Conservation (phyloP, 1,284 basidiomycete genomes). For the Ustilago nuda region DNA sequence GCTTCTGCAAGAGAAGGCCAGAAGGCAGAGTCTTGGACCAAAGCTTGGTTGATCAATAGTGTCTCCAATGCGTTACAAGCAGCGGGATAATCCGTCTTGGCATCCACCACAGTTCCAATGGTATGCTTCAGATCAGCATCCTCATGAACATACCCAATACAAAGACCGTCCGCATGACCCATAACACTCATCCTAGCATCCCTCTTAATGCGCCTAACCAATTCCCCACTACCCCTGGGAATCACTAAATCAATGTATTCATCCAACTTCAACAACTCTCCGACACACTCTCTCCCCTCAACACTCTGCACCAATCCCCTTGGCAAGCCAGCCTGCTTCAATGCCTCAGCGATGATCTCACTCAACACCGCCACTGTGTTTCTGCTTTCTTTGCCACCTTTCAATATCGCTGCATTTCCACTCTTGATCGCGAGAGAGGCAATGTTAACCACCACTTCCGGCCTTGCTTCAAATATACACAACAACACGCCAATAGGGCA, state of each 20-base stretch:
- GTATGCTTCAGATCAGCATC: conserved; percentile 83
- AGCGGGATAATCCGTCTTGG: conserved; percentile 95
- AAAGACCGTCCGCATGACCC: conserved; percentile 98
- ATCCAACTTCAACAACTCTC: conserved; percentile 85
- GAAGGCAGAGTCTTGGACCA: conserved; percentile 65
- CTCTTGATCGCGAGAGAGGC: conserved; percentile 95
- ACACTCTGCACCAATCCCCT: conserved; percentile 88
- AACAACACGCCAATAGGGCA: conserved; percentile 97
- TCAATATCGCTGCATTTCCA: conserved; percentile 74
- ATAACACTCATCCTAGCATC: conserved; percentile 94
- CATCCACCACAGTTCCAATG: conserved; percentile 83
- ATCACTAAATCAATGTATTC: conserved; percentile 96
- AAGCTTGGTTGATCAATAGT: conserved; percentile 81
- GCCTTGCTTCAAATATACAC: conserved; percentile 96
- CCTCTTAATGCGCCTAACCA: conserved; percentile 89
- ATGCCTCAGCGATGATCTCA: conserved; percentile 79
- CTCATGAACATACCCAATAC: conserved; percentile 88
- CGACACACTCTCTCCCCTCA: conserved; percentile 91
- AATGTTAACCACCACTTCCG: conserved; percentile 98
- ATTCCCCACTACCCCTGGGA: conserved; percentile 90
- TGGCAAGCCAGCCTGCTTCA: conserved; percentile 77
- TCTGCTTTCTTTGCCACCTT: conserved; percentile 64
- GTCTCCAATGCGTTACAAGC: conserved; percentile 96
- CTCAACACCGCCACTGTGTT: conserved; percentile 53
- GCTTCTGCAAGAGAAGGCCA: conserved; percentile 84